Base-by-base conservation (phyloP, 2,329 filamentous ascomycete species). In the Biscogniauxia sp. region DNA sequence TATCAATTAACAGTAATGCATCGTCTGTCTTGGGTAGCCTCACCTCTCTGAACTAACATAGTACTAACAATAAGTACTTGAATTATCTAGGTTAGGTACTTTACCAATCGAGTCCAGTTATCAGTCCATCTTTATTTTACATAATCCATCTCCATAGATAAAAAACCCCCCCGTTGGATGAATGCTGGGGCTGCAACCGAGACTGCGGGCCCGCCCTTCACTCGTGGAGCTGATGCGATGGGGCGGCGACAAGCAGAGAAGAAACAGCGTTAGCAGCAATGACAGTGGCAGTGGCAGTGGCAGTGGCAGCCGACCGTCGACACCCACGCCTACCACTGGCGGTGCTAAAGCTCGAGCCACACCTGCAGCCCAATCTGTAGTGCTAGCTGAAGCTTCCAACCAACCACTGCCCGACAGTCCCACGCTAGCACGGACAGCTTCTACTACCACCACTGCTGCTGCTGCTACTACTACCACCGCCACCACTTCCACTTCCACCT, bases 151-250 rank as follows among this genome's bases (percentile, higher is more conserved):
- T 20, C 13, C 9, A 51, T 51, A 51, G 50, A 20, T n/a, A 20
- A 20, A 20, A 20, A 17, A 20, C 4, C 19, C 5, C 5, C 9
- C 20, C 50, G 23, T 54, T 32, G 52, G 26, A 69, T 79, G 77
- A 66, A 84, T 84, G 81, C 78, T 80, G 64, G 73, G 73, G 51
- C 74, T 82, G 69, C 80, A 80, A 75, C 75, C 84, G 61, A 77
- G 75, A 62, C 75, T 84, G 66, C 80, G 77, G 80, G 78, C 80
- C 69, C 78, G 81, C 75, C 81, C 79, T 68, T 84, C 81, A 64
- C 73, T 84, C 67, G 78, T 84, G 73, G 82, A 84, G 63, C 76
- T 84, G 62, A 74, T 80, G 61, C 75, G 66, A 70, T 67, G 66
- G 64, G 69, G 60, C 65, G 28, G 28, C 28, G 28, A 32, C 11